A percentile compares a stretch with the other conserved stretches of the same genome.
These are phyloP conservation scores for Coelastrella sp. DNA, from an alignment of 139 green algal genomes.

Conservation along the genomic window DNA sequence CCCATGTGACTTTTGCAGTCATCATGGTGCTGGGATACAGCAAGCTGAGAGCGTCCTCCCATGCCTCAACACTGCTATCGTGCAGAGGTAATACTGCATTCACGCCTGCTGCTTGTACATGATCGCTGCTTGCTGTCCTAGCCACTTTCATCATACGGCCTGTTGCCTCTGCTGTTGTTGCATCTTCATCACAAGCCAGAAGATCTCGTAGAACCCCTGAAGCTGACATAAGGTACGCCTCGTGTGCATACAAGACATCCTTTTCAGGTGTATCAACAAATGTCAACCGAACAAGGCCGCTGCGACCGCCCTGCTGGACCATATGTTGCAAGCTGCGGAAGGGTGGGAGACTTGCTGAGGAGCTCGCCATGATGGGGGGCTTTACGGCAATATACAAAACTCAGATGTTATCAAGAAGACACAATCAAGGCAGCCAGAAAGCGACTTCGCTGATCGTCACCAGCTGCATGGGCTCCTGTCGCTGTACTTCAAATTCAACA, in stretches of 20 bases:
- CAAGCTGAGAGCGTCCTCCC: conserved; percentile 33
- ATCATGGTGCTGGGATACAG: conserved; percentile 16
- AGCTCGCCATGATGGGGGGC: no score
- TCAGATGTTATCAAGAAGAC: no score
- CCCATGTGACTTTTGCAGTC: conserved; percentile 30
- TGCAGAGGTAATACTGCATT: conserved; percentile 12
- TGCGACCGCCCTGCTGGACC: neutral
- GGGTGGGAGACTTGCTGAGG: neutral
- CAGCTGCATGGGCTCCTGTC: no score
- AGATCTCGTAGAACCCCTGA: neutral
- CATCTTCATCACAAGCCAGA: neutral
- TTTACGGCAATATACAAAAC: no score
- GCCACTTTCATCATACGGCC: neutral
- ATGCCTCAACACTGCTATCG: conserved; percentile 7
- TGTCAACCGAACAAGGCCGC: neutral
- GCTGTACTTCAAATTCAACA: no score
- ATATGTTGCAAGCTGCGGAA: conserved; percentile 1
- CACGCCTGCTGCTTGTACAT: neutral
- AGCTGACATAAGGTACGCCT: neutral
- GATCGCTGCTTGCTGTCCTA: neutral
- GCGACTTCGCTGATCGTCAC: no score
- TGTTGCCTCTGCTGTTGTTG: neutral
- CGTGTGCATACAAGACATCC: neutral
- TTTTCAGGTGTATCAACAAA: neutral
- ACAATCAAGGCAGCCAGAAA: no score